Conservation (phyloP, 345 rosid genomes). For the Camelina neglecta region DNA sequence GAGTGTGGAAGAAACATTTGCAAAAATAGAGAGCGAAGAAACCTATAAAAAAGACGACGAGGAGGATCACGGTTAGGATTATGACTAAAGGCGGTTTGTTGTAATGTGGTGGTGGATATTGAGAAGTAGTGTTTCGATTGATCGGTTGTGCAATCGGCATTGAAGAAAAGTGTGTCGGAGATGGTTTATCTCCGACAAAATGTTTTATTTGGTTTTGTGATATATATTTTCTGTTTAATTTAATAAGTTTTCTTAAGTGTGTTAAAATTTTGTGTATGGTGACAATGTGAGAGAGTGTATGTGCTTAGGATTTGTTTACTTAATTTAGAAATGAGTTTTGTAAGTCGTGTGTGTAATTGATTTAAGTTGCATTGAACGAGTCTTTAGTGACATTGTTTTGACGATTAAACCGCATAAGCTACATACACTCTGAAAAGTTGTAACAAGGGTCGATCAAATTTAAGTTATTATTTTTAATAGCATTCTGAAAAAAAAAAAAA, state of each 20-base stretch:
- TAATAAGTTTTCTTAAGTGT: background rate
- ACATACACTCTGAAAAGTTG: too few species aligned
- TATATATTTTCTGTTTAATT: slow-evolving; percentile 10
- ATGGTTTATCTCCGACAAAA: slow-evolving; percentile 43
- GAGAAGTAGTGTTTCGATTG: slow-evolving; percentile 5
- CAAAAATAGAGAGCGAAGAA: slow-evolving; percentile 65
- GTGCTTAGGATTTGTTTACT: slow-evolving; percentile 38
- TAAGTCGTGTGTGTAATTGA: slow-evolving; percentile 33
- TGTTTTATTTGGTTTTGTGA: slow-evolving; percentile 17
- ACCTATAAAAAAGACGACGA: slow-evolving; percentile 66
- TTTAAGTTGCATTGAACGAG: slow-evolving; percentile 45
- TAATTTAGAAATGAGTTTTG: slow-evolving; percentile 39
- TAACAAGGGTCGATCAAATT: background rate
- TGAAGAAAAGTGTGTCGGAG: slow-evolving; percentile 57
- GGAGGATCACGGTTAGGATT: slow-evolving; percentile 56
- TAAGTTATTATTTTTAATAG: too few species aligned
- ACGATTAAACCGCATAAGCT: slow-evolving; percentile 32
- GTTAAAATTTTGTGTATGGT: slow-evolving; percentile 12
- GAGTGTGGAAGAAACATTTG: slow-evolving; percentile 55
- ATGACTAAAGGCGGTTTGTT: slow-evolving; percentile 52
- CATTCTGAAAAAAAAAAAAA: too few species aligned
- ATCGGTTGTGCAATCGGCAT: slow-evolving; percentile 45
- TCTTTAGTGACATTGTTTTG: slow-evolving; percentile 37
- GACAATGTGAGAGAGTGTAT: slow-evolving; percentile 2
- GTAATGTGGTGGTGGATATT: slow-evolving; percentile 8